phyloP scores from a whole-genome alignment of 75 land plant species.

The Pinus albicaulis region DNA sequence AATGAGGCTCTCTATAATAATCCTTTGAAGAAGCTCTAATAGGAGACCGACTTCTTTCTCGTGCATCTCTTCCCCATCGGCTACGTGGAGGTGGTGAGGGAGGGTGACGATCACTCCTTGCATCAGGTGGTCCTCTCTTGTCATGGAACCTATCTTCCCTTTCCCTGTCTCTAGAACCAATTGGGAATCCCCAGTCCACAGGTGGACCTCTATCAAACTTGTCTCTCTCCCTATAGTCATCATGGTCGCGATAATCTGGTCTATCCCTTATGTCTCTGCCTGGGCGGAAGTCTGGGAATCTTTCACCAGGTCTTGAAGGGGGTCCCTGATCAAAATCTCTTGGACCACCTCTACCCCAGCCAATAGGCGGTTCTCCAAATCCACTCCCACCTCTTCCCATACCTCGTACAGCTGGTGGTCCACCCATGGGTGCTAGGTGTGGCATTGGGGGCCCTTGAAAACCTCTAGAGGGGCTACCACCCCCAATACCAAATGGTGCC shows the following conservation, averaged over 20 bases:
- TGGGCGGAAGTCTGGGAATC: conserved; percentile 47
- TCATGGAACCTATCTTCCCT: conserved; percentile 53
- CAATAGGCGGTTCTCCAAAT: conserved; percentile 52
- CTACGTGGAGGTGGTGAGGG: conserved; percentile 41
- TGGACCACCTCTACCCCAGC: conserved; percentile 57
- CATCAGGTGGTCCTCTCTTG: conserved; percentile 25
- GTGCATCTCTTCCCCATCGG: conserved; percentile 40
- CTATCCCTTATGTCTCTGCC: conserved; percentile 41
- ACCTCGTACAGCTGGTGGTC: conserved; percentile 49
- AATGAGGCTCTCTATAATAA: conserved; percentile 10
- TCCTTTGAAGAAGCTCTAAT: conserved; percentile 27
- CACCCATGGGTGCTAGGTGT: conserved; percentile 33
- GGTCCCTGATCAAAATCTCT: conserved; percentile 40
- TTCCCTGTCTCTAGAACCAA: conserved; percentile 40
- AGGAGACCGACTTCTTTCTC: conserved; percentile 82
- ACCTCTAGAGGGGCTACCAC: conserved; percentile 18
- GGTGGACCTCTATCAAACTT: conserved; percentile 42
- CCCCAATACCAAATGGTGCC: conserved; percentile 28
- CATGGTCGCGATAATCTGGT: conserved; percentile 38
- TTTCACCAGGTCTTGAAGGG: conserved; percentile 33
- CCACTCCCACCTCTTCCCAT: conserved; percentile 49
- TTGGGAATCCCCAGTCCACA: conserved; percentile 33
- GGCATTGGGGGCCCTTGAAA: conserved; percentile 25
- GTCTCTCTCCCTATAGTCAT: conserved; percentile 38
- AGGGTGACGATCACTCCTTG: conserved; percentile 24